These are phyloP conservation scores for Lanmaoa pseudosensibilis DNA, from an alignment of 768 basidiomycete genomes.

Conservation along the genomic window DNA sequence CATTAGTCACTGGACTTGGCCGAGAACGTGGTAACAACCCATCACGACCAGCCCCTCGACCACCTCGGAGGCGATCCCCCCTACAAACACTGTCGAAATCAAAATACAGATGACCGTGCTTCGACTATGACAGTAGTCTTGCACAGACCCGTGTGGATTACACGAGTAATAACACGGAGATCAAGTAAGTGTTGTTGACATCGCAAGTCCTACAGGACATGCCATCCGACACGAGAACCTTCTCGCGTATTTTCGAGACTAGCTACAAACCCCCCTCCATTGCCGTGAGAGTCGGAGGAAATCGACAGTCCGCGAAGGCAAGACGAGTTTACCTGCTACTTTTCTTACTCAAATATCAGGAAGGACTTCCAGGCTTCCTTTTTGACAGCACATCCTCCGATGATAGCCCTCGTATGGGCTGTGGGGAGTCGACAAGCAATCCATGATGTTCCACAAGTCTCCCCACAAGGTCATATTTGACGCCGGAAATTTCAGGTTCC, in stretches of 20 bases:
- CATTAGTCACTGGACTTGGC: neutral
- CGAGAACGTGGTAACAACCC: neutral
- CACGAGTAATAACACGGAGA: neutral
- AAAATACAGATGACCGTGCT: neutral
- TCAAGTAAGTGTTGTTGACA: neutral
- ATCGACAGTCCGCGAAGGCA: neutral
- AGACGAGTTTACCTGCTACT: too few species aligned
- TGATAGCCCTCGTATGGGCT: neutral
- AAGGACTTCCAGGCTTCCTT: neutral
- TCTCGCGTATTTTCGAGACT: neutral
- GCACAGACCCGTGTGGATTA: neutral
- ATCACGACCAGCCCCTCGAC: neutral
- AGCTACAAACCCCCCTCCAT: neutral
- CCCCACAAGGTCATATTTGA: neutral
- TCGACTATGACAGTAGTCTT: neutral
- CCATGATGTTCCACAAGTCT: neutral
- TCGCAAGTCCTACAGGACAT: neutral
- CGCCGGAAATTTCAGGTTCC: neutral
- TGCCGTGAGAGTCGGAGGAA: too few species aligned
- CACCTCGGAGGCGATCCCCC: neutral
- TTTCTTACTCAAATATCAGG: neutral
- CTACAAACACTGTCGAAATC: neutral
- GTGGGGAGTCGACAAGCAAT: neutral
- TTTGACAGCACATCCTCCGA: neutral
- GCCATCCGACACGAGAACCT: neutral